Conservation (phyloP, 805 yeast species). For the Candida stauntonica region DNA sequence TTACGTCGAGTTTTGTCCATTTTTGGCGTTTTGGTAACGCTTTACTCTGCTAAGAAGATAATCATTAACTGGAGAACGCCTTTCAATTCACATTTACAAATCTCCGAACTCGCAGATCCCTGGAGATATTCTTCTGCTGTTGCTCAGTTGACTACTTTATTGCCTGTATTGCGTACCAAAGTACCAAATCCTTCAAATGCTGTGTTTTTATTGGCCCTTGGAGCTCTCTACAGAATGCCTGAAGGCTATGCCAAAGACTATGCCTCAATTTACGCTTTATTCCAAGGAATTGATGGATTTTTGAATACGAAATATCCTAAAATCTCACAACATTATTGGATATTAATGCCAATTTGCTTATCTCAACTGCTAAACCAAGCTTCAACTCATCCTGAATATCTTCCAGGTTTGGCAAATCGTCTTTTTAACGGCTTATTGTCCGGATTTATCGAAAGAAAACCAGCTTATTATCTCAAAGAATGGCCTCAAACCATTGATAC, state of each 20-base stretch:
- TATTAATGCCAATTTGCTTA: constrained; percentile 15
- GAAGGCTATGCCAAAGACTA: constrained; percentile 16
- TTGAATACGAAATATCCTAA: constrained; percentile 2
- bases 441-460: constrained; percentile 17
- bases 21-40: constrained; percentile 9
- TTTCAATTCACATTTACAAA: neutral
- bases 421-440: constrained; percentile 6
- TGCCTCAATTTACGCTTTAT: constrained; percentile 11
- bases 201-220: constrained; percentile 1
- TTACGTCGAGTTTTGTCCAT: constrained; percentile 9
- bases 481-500: constrained; percentile 16
- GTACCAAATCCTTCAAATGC: constrained; percentile 1
- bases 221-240: constrained; percentile 12
- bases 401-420: constrained; percentile 10
- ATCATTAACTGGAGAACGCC: constrained; percentile 1
- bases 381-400: constrained; percentile 14
- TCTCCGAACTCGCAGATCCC: neutral
- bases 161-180: constrained; percentile 9
- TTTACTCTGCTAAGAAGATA: constrained; percentile 7
- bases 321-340: constrained; percentile 8
- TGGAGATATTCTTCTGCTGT: constrained; percentile 5
- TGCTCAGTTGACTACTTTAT: neutral
- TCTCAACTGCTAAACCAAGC: constrained; percentile 17
- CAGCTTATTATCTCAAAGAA: constrained; percentile 9
- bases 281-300: constrained; percentile 11